Evolutionary conservation across 1,284 basidiomycete genomes (phyloP).

Genomic region (Spongispora temasekensis): DNA sequence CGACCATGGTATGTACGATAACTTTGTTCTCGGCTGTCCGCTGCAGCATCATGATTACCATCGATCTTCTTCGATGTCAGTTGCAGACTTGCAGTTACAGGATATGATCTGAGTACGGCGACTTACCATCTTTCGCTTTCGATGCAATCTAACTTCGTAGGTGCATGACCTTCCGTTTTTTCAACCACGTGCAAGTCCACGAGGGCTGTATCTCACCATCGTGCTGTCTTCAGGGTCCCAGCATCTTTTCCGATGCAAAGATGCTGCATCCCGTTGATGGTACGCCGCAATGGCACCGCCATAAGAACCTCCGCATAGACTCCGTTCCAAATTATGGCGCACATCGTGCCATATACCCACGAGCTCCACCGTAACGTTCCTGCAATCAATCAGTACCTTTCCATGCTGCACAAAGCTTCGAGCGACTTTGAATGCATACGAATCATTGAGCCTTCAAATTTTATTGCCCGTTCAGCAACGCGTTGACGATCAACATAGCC

Average conservation of each 20-base stretch:
- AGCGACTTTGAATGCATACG: background rate
- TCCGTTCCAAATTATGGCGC: slow-evolving; percentile 1
- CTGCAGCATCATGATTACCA: background rate
- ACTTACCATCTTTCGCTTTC: background rate
- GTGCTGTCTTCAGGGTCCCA: background rate
- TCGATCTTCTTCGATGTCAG: background rate
- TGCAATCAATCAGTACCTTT: slow-evolving; percentile 3
- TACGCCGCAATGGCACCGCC: slow-evolving; percentile 19
- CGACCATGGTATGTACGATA: background rate
- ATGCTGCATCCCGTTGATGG: slow-evolving; percentile 1
- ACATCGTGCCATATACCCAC: background rate
- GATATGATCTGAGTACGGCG: background rate
- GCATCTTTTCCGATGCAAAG: slow-evolving; percentile 15
- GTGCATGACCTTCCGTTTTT: background rate
- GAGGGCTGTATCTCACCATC: background rate
- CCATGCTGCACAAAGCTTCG: background rate
- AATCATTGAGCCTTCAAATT: slow-evolving; percentile 9
- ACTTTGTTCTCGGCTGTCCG: background rate
- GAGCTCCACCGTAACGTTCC: background rate
- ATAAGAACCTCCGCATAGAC: background rate
- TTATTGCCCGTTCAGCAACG: slow-evolving; percentile 19
- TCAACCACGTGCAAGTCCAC: slow-evolving; percentile 8
- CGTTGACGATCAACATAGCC: slow-evolving; percentile 10
- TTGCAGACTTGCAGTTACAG: too few species aligned
- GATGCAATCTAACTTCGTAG: background rate